Evolutionary conservation across 1,284 basidiomycete species (phyloP), one percentile per base, ranked within the genome.

Genomic region (Pisolithus thermaeus): DNA sequence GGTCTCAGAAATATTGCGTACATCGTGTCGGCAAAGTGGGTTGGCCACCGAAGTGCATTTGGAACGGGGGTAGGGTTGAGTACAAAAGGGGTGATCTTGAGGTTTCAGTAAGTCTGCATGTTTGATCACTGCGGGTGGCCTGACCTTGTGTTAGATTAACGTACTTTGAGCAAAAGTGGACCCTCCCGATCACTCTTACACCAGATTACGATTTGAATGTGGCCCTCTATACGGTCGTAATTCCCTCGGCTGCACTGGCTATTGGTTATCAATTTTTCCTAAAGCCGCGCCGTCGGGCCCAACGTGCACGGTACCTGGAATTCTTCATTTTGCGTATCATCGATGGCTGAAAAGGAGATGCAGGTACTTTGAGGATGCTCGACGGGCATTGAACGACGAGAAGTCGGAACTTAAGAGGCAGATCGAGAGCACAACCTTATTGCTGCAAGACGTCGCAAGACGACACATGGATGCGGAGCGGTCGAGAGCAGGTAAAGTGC

Each of bases 361-460:
- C 66, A 69, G 75, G 73, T 76, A 74, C 68, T 74, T 88, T 59
- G 73, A 80, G 40, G 67, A 73, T 32, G 73, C 71, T 30, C 69
- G 72, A 44, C 70, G 65, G 44, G 77, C 78, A 46, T 73, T 86
- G 56, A 72, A 72, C 49, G 84, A 87, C 50, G 74, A 78, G 56
- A 78, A 82, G 50, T 70, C 73, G n/a, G 77, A 81, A 61, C 71
- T 80, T 58, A 69, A 74, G 51, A 69, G 73, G 48, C 80, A 84
- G 57, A 81, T 81, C 11, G 70, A 77, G 42, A 80, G 84, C 45
- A 84, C 69, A 4, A 60, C 58, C 47, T 61, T 62, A 47, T 68
- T 79, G 50, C 69, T 79, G 52, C 63, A 65, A 48, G 76, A 79
- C 50, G 66, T 69, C 37, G 78, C 78, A 30, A 68, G 65, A 55